phyloP scores from a whole-genome alignment of 1,284 basidiomycete species.

The Malassezia dermatis region DNA sequence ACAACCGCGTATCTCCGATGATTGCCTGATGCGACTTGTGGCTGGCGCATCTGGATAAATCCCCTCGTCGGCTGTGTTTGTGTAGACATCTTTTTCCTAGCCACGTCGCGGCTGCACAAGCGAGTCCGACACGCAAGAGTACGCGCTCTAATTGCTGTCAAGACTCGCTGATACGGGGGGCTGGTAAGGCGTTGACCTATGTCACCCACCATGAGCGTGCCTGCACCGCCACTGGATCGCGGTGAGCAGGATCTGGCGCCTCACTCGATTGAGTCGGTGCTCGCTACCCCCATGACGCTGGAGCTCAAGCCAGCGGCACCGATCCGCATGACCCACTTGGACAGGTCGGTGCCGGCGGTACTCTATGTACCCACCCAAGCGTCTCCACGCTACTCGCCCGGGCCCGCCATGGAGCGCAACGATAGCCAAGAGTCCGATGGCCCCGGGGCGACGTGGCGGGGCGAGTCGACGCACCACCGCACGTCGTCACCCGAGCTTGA shows the following conservation, averaged over 20 bases:
- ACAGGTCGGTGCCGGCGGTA: not conserved
- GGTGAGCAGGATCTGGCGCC: not conserved
- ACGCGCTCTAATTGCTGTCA: not conserved
- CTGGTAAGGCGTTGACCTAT: no score
- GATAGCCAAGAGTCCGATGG: not conserved
- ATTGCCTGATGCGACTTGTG: not conserved
- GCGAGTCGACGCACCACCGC: not conserved
- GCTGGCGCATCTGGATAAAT: not conserved
- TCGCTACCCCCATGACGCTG: not conserved
- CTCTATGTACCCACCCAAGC: not conserved
- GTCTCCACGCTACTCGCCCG: not conserved
- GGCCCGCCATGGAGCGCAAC: not conserved
- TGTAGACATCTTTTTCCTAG: not conserved
- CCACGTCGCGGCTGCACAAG: not conserved
- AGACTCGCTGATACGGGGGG: no score
- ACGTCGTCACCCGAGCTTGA: conserved; percentile 18
- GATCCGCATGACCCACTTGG: not conserved
- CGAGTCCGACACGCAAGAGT: not conserved
- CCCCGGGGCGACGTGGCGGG: not conserved
- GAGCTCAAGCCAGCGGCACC: conserved; percentile 1
- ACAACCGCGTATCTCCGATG: not conserved
- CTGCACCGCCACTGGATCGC: not conserved
- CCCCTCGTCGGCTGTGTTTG: not conserved
- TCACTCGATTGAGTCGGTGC: not conserved
- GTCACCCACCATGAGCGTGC: not conserved